Evolutionary conservation across 2,329 filamentous ascomycete genomes (phyloP), one percentile per base, ranked within the genome.

Genomic region (Fusarium decemcellulare): DNA sequence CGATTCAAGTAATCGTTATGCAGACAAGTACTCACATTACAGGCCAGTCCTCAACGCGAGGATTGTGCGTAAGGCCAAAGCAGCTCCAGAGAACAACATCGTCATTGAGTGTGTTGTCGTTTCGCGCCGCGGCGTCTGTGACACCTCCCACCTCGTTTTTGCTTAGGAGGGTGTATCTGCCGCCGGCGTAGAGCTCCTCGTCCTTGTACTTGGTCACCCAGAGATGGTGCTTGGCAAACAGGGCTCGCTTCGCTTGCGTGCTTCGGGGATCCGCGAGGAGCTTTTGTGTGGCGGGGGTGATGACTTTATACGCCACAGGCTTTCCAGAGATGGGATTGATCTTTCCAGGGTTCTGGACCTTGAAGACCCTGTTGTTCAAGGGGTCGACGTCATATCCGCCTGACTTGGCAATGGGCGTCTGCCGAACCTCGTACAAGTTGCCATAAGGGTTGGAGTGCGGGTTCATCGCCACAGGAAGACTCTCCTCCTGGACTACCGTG

Each of bases 11-110:
- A 6, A 0, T 16, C 43, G 10, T 6, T 23, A 18, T 8, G 15
- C n/a, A 23, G 12, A 43, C 18, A 12, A 9, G 14, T 32, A 48
- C 82, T 80, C 64, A 84, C 90, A 92, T 92, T 27, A 92, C 88
- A 0, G 90, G 90, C 81, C 90, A 92, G 73, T 92, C 90, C 72
- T 92, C 90, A 10, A 87, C 84, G 2, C 90, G 82, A 0, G 90
- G 89, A 37, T 91, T 87, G 68, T 92, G 90, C 32, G 90, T 92
- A 14, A 91, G 84, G n/a, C 90, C 82, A 72, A 85, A 85, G 9
- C 86, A 84, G 8, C 86, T 83, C 86, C 87, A 90, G 5, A 90
- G 77, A 0, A 90, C 87, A 34, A 88, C 81, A 50, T 88, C 84
- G 16, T 84, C 81, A 53, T 90, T 59, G 32, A 78, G 63, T 77